Base-by-base conservation (phyloP, 805 yeast genomes). In the Saccharomycopsis fodiens region DNA sequence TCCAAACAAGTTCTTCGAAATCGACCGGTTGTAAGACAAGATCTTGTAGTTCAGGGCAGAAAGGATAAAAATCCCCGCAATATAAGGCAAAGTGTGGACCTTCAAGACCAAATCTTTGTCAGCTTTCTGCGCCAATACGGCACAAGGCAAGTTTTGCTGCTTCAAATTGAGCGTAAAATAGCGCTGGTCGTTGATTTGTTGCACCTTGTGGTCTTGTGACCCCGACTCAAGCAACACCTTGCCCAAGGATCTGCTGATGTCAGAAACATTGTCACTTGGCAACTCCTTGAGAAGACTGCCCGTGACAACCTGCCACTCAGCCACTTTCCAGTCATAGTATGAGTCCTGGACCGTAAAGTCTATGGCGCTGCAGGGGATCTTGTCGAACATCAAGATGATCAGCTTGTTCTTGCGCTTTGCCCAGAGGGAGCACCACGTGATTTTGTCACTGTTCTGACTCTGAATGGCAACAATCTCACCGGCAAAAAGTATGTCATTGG, bases 361-460 rank as follows among this genome's bases (percentile, higher is more conserved):
- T 46, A 78, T 68, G n/a, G 82, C 78, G 55, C 74, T 79, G 57
- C 82, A 77, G 2, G 79, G 85, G 23, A 88, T 86, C 58, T 86
- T 93, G 57, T 88, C 95, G 58, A 89, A 81, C 67, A 86, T 86
- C 66, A 93, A 80, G 41, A 87, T 82, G 44, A 88, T 72, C 45
- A 85, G 62, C 37, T 76, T 76, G 3, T 80, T 81, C 53, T 80
- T 78, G 48, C 78, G 68, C 56, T 88, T 88, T 0, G 93, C 95
- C 96, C 96, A 91, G 46, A 89, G 62, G 0, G 95, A 84, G 8
- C 95, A 88, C 84, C 95, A 81, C 1, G 89, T 84, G 48, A 74
- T 66, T 23, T 73, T 73, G 40, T 72, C 73, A 15, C 84, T 83
- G 12, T 81, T 78, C 54, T 86, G 73, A 35, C 75, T 68, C 17